Conservation (phyloP, 2,329 filamentous ascomycete species). For the Nigrospora osmanthi region DNA sequence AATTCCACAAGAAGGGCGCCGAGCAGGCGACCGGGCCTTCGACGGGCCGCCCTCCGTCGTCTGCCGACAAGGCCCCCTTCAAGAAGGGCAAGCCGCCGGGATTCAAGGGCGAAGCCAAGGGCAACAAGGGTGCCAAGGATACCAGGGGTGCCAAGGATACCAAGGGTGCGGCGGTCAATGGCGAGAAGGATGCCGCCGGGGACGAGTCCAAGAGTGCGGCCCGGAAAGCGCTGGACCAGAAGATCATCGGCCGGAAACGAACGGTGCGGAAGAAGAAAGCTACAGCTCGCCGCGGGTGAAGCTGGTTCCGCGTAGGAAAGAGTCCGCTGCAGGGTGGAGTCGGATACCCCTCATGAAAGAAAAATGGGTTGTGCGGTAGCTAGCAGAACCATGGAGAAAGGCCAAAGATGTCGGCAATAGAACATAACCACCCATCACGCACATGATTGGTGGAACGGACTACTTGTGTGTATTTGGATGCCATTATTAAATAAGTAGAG, state of each 20-base stretch:
- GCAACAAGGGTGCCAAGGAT: conserved; percentile 3
- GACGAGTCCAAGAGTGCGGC: conserved; percentile 5
- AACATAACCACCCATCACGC: too few species aligned
- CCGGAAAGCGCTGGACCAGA: conserved; percentile 47
- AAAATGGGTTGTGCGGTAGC: too few species aligned
- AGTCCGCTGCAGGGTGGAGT: too few species aligned
- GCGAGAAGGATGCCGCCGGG: conserved; percentile 16
- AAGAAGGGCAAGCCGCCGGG: not conserved
- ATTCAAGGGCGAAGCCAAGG: conserved; percentile 2
- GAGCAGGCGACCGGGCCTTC: conserved; percentile 1
- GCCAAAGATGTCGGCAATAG: too few species aligned
- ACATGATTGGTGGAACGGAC: too few species aligned
- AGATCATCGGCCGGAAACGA: conserved; percentile 80
- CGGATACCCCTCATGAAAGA: too few species aligned
- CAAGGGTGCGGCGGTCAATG: conserved; percentile 6
- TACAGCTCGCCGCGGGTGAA: conserved; percentile 7
- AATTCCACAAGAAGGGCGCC: conserved; percentile 18
- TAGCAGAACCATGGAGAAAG: too few species aligned
- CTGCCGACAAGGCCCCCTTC: not conserved
- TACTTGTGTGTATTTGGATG: too few species aligned
- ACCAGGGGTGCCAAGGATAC: not conserved
- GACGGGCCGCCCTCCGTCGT: not conserved
- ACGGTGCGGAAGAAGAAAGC: conserved; percentile 66
- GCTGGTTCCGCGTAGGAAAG: too few species aligned
- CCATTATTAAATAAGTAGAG: too few species aligned